Evolutionary conservation across 2,329 filamentous ascomycete species (phyloP), one percentile per base, ranked within the genome.

Genomic region (Nothophoma quercina): DNA sequence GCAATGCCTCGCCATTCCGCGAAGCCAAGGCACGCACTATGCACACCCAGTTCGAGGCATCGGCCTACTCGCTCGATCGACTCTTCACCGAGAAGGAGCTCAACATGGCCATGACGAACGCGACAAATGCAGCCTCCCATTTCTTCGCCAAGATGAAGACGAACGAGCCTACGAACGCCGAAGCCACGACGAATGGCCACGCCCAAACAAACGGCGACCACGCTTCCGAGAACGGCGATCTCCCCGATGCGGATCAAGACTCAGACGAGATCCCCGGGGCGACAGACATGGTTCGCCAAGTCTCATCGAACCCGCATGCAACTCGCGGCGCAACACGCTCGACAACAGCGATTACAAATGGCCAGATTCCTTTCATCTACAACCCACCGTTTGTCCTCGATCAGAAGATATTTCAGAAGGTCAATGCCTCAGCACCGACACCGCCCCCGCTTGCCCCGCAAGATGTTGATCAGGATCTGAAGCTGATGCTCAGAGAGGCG

Each of bases 1-100:
- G 83, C 74, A 73, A 74, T 6, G 71, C 73, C 50, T 79, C 77
- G 46, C 79, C 79, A 2, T 81, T 78, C 72, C 78, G 78, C 46
- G 83, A 84, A 59, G 78, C 79, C 44, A 83, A 82, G 67, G 75
- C 79, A 9, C 79, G 79, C 60, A 76, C 75, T 23, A 68, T 81
- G 39, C 79, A 82, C 40, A 76, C 81, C 36, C 84, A 88, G 58
- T 83, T 83, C 60, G 80, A 83, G 56, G 81, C 83, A 7, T 78
- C 84, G 1, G 77, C 81, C 4, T 87, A 86, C 71, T 85, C 83
- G 7, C 80, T 88, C 50, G 81, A 87, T 49, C 80, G 81, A n/a
- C 77, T 88, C 13, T 88, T 88, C 67, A 88, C 84, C 3, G 85
- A 88, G 56, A 88, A 87, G 74, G 85, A 88, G 69, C 79, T 88